Evolutionary conservation across 768 basidiomycete species (phyloP).

Genomic region (Exidia glandulosa): DNA sequence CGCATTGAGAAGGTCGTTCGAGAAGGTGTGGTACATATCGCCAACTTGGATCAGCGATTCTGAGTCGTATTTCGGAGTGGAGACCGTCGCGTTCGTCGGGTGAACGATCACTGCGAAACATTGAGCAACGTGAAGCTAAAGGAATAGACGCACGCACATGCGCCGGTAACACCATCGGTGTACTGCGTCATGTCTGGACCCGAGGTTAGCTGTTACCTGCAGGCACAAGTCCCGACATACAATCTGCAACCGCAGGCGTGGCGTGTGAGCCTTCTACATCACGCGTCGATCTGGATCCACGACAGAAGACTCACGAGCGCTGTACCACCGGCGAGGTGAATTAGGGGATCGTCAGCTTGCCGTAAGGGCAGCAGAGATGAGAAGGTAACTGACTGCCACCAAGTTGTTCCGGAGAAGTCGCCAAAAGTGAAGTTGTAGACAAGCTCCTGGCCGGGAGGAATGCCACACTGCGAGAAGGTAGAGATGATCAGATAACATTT

Average conservation of each 20-base stretch:
- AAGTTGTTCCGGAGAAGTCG: constrained; percentile 34
- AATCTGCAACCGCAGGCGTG: constrained; percentile 7
- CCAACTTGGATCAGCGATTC: constrained; percentile 28
- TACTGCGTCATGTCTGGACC: constrained; percentile 21
- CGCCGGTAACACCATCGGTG: constrained; percentile 40
- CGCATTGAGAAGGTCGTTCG: not conserved
- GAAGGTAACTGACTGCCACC: constrained; percentile 33
- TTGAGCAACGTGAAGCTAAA: not conserved
- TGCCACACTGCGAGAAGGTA: constrained; percentile 32
- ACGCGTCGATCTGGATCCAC: not conserved
- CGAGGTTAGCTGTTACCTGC: not conserved
- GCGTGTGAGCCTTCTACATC: not conserved
- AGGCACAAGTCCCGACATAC: constrained; percentile 7
- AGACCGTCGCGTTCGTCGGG: constrained; percentile 21
- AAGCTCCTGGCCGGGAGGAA: constrained; percentile 38
- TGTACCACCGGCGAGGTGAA: constrained; percentile 3
- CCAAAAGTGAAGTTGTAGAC: constrained; percentile 33
- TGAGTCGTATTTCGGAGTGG: constrained; percentile 26
- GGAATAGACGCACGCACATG: not conserved
- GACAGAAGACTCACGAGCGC: constrained; percentile 14
- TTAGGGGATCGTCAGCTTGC: not conserved
- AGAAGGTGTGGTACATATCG: constrained; percentile 16
- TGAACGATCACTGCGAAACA: constrained; percentile 30
- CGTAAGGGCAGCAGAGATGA: not conserved
- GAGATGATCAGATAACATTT: not conserved